These are phyloP conservation scores for Marsdenia floribunda DNA, from an alignment of 257 asterid species.

Conservation along the genomic window DNA sequence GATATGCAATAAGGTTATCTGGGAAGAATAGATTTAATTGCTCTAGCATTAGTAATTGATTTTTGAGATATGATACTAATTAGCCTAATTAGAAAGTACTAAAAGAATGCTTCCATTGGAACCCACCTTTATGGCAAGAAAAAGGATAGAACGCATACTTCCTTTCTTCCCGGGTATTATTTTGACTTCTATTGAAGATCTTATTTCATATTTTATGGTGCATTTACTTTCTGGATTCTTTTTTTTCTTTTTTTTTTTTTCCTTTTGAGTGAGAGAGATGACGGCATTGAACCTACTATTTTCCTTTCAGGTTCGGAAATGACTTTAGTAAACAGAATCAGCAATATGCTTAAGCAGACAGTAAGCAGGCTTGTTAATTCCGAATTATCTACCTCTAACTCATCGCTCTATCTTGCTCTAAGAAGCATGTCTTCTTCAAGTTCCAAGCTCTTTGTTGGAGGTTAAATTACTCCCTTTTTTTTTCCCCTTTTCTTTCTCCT, in stretches of 20 bases:
- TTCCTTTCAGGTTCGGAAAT: slow-evolving; percentile 36
- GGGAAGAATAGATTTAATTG: background rate
- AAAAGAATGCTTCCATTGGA: background rate
- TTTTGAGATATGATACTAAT: background rate
- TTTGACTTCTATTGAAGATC: background rate
- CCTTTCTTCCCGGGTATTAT: background rate
- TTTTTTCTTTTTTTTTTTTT: too few relatives aligned
- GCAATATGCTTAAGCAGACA: slow-evolving; percentile 50
- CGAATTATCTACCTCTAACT: slow-evolving; percentile 39
- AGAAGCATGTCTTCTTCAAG: slow-evolving; percentile 63
- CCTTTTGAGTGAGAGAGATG: too few relatives aligned
- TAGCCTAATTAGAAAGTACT: background rate
- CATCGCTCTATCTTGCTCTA: slow-evolving; percentile 58
- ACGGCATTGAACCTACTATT: background rate
- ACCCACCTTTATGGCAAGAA: background rate
- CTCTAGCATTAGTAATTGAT: background rate
- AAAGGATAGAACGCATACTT: background rate
- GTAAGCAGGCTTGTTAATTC: slow-evolving; percentile 37
- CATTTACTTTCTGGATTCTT: too few relatives aligned
- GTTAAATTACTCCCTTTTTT: slow-evolving; percentile 23
- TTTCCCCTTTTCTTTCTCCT: background rate
- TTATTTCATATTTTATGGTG: background rate
- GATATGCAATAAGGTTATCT: background rate
- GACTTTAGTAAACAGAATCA: slow-evolving; percentile 73
- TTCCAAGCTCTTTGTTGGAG: slow-evolving; percentile 79